Evolutionary conservation across 345 rosid species (phyloP), one percentile per base, ranked within the genome.

Genomic region (Durio zibethinus): DNA sequence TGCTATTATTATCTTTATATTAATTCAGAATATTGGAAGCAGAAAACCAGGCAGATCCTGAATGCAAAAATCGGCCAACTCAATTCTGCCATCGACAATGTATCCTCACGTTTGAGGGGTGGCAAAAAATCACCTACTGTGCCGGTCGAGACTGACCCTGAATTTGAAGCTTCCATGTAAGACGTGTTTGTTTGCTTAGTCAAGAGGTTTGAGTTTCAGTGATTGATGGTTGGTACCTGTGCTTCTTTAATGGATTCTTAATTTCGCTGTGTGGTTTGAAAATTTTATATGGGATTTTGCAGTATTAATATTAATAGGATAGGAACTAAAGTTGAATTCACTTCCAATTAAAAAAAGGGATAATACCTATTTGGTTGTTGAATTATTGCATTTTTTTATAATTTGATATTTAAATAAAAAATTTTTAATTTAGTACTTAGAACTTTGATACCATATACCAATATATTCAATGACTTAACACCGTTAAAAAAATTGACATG

Each of bases 51-150:
- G 87, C 90, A 88, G 83, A 91, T 97, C 25, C 54, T 95, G 91
- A 91, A 93, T 78, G 93, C 87, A 64, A 95, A 95, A 85, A 88
- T 93, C 82, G 82, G 85, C 85, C 99, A 95, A 80, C 93, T 95
- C 68, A 95, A 91, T 81, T 86, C 90, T 61, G 98, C 99, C 12
- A 95, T 95, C 31, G 98, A 95, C 92, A 90, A 90, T 33, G 94
- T 93, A 35, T 91, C 99, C 27, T 84, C 93, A 12, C 94, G 97
- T 16, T 82, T 95, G 85, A 89, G 92, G 86, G 97, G 98, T 18
- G 92, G 92, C 36, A 87, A 77, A 10, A 89, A 80, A 57, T 25
- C 83, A 0, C 77, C 89, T 20, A 42, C 76, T 7, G 87, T 84
- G 11, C 89, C 93, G 0, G 54, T 83, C 2, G 86, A 87, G 81